Base-by-base conservation (phyloP, 345 rosid species). In the Cardiospermum halicacabum region DNA sequence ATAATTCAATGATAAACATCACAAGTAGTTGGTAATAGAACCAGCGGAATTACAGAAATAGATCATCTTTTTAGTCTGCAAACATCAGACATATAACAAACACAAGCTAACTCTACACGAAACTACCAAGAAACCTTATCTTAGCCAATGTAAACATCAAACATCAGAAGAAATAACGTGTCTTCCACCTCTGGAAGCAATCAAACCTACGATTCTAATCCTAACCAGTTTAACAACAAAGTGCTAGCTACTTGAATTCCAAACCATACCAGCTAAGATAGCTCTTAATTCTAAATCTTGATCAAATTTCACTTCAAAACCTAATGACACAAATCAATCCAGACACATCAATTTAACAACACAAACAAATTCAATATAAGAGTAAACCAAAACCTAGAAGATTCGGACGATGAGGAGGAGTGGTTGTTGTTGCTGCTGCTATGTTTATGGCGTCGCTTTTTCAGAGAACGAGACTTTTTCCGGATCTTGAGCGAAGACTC, bases 401-500 rank as follows among this genome's bases (percentile, higher is more conserved):
- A 85, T 72, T 69, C 77, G 42, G 92, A 79, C 67, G 81, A 64
- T 27, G 88, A 79, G 11, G 82, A 72, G 10, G 84, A 80, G 30
- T 81, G 68, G 58, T 64, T 58, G 1, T 60, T 78, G 28, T 60
- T 92, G 2, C 61, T 81, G 25, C 58, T 91, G 2, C 61, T 79
- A 25, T 62, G 93, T 66, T 69, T 81, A 42, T 91, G 91, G 60
- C 92, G 94, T 8, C 85, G 75, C 72, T 86, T 91, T 0, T 80
- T 56, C 49, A 65, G 57, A 30, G 96, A 78, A 26, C 77, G 81
- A 53, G 78, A 77, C 82, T 75, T 87, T 81, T 85, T 89, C 12
- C 87, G 87, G 61, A 84, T 76, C 82, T 91, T 91, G 22, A 85
- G 91, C 51, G 91, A 73, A 3, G 84, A 89, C 37, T 72, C 82